phyloP scores from a whole-genome alignment of 1,284 basidiomycete species.

The Malassezia equina region DNA sequence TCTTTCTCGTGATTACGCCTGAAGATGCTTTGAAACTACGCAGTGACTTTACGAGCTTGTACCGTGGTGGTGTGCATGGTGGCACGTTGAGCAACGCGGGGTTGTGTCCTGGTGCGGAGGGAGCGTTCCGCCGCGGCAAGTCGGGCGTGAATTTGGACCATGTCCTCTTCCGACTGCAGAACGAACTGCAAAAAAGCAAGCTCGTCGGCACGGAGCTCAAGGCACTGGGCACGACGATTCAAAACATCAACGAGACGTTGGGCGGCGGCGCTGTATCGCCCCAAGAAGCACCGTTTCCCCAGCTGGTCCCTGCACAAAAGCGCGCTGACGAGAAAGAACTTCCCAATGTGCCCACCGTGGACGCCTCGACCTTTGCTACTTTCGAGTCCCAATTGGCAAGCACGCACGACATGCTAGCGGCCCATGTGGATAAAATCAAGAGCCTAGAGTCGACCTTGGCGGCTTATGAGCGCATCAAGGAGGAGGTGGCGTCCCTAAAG shows the following conservation, averaged over 20 bases:
- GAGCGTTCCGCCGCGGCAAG: conserved; percentile 37
- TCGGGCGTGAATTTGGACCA: conserved; percentile 61
- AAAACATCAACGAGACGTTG: conserved; percentile 81
- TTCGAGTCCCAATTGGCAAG: conserved; percentile 75
- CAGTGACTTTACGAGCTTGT: conserved; percentile 43
- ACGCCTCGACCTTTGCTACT: conserved; percentile 47
- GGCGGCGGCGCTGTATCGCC: conserved; percentile 57
- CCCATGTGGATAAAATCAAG: conserved; percentile 74
- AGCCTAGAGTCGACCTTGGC: conserved; percentile 65
- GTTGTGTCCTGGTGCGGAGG: conserved; percentile 42
- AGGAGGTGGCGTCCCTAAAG: conserved; percentile 58
- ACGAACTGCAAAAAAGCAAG: conserved; percentile 82
- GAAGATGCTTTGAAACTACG: conserved; percentile 59
- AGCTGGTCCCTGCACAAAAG: conserved; percentile 31
- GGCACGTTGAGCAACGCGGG: conserved; percentile 34
- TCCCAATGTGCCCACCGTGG: conserved; percentile 19
- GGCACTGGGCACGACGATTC: conserved; percentile 69
- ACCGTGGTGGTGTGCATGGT: conserved; percentile 40
- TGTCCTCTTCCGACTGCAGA: conserved; percentile 67
- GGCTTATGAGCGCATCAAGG: conserved; percentile 76
- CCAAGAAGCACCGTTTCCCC: conserved; percentile 40
- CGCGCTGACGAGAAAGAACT: not conserved
- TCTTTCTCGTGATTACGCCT: conserved; percentile 73
- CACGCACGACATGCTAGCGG: conserved; percentile 68
- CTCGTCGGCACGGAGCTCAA: conserved; percentile 85